Percentiles rank a stretch among this genome's conserved stretches.
Evolutionary conservation across 176 grass and related monocot genomes (phyloP).

Genomic region (Zoysia pacifica): DNA sequence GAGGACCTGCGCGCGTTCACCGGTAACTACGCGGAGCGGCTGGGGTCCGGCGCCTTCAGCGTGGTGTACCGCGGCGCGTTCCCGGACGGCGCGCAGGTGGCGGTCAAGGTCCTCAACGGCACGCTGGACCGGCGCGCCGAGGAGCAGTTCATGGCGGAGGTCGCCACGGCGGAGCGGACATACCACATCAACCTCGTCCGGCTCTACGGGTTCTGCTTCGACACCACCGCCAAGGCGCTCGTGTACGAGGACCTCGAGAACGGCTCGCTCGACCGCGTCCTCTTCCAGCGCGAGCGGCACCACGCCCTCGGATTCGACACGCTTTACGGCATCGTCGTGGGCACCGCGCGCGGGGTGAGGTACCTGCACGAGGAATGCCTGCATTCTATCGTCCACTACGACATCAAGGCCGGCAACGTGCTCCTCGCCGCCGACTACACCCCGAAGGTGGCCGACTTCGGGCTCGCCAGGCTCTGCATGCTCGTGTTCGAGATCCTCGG

Average conservation of each 20-base stretch:
- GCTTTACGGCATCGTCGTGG: conserved; percentile 53
- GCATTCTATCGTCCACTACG: conserved; percentile 66
- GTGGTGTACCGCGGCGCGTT: conserved; percentile 53
- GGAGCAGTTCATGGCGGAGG: conserved; percentile 81
- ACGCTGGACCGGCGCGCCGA: conserved; percentile 46
- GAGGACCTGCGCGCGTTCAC: conserved; percentile 48
- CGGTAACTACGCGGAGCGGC: conserved; percentile 34
- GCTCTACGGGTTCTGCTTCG: conserved; percentile 81
- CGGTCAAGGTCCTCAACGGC: conserved; percentile 59
- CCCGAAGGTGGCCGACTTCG: conserved; percentile 76
- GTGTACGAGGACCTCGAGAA: conserved; percentile 75
- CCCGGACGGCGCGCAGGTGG: conserved; percentile 43
- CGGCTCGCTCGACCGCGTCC: conserved; percentile 46
- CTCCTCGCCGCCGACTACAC: conserved; percentile 41
- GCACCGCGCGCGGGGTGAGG: conserved; percentile 55
- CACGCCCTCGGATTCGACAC: conserved; percentile 23
- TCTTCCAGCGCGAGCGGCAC: conserved; percentile 36
- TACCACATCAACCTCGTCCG: conserved; percentile 75
- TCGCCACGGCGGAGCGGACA: conserved; percentile 58
- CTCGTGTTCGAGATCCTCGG: conserved; percentile 70
- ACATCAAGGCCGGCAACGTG: conserved; percentile 82
- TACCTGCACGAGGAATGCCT: conserved; percentile 76
- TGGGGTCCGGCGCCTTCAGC: conserved; percentile 49
- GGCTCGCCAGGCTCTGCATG: conserved; percentile 66
- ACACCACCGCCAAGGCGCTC: conserved; percentile 46